Conservation (phyloP, 2,329 filamentous ascomycete genomes). For the Colletotrichum spaethianum region DNA sequence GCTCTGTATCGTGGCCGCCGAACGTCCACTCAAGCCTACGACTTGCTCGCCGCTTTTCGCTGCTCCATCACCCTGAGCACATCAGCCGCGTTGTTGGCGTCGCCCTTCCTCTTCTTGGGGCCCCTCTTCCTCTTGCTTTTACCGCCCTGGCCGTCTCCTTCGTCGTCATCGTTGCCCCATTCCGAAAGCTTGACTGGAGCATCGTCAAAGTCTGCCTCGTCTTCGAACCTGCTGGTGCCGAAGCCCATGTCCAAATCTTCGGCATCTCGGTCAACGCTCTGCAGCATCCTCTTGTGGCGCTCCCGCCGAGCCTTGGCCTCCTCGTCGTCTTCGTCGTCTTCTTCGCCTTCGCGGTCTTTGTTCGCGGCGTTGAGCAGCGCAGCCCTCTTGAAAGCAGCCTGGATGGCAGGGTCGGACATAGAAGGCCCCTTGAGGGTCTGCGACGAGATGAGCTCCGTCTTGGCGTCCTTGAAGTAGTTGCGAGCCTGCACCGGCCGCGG, state of each 20-base stretch:
- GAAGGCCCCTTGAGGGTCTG: constrained; percentile 66
- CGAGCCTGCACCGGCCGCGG: constrained; percentile 58
- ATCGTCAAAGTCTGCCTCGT: constrained; percentile 86
- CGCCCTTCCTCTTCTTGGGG: constrained; percentile 82
- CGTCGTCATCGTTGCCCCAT: constrained; percentile 70
- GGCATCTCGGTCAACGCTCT: constrained; percentile 82
- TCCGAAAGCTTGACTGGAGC: constrained; percentile 77
- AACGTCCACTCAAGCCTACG: not conserved
- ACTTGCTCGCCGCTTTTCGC: constrained; percentile 55
- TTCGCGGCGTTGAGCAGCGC: constrained; percentile 69
- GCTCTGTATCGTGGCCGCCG: not conserved
- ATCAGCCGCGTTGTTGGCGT: constrained; percentile 83
- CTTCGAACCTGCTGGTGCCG: constrained; percentile 87
- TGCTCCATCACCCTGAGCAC: constrained; percentile 84
- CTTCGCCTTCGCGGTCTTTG: constrained; percentile 50
- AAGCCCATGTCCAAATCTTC: constrained; percentile 97
- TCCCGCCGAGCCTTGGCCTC: constrained; percentile 72
- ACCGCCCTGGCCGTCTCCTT: constrained; percentile 59
- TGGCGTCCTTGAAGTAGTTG: constrained; percentile 76
- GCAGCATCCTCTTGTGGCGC: constrained; percentile 81
- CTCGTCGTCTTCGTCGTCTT: constrained; percentile 57
- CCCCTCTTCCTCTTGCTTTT: constrained; percentile 77
- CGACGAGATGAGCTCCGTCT: constrained; percentile 67
- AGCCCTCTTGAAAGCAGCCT: constrained; percentile 89
- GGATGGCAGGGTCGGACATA: constrained; percentile 81